phyloP scores from a whole-genome alignment of 768 basidiomycete genomes.

The Podaxis sp. region DNA sequence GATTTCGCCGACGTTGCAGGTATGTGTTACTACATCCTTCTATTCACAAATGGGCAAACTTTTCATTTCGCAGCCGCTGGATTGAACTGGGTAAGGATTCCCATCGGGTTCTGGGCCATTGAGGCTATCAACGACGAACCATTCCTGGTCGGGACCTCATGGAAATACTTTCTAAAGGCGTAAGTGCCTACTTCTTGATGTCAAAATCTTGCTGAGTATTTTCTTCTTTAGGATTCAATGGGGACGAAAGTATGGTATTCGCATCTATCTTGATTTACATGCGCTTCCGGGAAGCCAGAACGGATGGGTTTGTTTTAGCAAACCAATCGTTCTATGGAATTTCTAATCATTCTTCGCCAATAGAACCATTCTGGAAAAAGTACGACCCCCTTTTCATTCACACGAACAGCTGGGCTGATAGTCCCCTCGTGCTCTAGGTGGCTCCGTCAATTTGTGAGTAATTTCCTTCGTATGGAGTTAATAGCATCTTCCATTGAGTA shows the following conservation, averaged over 20 bases:
- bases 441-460: slow-evolving; percentile 62
- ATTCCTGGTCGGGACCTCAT: slow-evolving; percentile 73
- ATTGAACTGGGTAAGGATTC: slow-evolving; percentile 84
- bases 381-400: slow-evolving; percentile 20
- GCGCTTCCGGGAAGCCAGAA: slow-evolving; percentile 78
- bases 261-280: slow-evolving; percentile 83
- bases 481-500: slow-evolving; percentile 8
- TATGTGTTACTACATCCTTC: slow-evolving; percentile 15
- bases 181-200: slow-evolving; percentile 22
- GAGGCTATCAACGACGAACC: slow-evolving; percentile 76
- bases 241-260: slow-evolving; percentile 91
- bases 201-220: slow-evolving; percentile 17
- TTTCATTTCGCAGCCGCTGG: slow-evolving; percentile 61
- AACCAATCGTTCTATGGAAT: slow-evolving; percentile 8
- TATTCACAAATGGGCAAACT: slow-evolving; percentile 42
- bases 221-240: slow-evolving; percentile 61
- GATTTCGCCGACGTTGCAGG: slow-evolving; percentile 39
- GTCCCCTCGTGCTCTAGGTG: slow-evolving; percentile 32
- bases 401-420: slow-evolving; percentile 14
- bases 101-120: slow-evolving; percentile 87
- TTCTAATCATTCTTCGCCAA: slow-evolving; percentile 17
- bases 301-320: slow-evolving; percentile 56
- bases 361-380: slow-evolving; percentile 42
- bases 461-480: slow-evolving; percentile 10
- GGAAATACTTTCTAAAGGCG: slow-evolving; percentile 62